Conservation (phyloP, 2,329 filamentous ascomycete genomes). For the Pseudogymnoascus sp. region DNA sequence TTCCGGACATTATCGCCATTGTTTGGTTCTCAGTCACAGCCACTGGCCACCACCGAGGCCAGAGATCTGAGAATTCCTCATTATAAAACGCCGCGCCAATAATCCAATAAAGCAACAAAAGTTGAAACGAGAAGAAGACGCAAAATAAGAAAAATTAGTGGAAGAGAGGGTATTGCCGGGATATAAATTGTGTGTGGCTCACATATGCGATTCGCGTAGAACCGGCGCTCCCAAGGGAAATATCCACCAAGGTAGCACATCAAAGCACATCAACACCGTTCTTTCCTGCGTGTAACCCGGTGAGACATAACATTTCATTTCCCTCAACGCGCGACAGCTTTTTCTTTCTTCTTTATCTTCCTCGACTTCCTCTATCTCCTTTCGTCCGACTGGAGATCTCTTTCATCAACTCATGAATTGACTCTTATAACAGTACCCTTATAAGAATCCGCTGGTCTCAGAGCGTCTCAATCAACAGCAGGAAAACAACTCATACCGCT, state of each 20-base stretch:
- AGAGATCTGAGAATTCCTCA: neutral
- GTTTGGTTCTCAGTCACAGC: neutral
- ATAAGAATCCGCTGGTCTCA: neutral
- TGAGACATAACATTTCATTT: neutral
- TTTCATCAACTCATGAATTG: neutral
- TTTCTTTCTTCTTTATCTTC: slow-evolving; percentile 1
- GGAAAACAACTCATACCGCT: neutral
- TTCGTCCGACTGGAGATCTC: neutral
- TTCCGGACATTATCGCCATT: neutral
- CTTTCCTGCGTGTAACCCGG: neutral
- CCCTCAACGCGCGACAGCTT: neutral
- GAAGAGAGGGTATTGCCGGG: neutral
- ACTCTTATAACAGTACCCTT: neutral
- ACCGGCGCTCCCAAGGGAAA: neutral
- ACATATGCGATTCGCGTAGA: neutral
- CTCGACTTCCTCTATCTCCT: neutral
- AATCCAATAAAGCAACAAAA: neutral
- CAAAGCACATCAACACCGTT: neutral
- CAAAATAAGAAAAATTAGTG: neutral
- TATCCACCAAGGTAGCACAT: neutral
- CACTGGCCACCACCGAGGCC: neutral
- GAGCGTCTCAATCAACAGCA: neutral
- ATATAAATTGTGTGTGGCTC: neutral
- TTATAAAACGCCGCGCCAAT: neutral
- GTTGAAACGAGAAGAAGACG: neutral